phyloP scores from a whole-genome alignment of 352 stramenopile species.

The Halophytophthora polymorphica region DNA sequence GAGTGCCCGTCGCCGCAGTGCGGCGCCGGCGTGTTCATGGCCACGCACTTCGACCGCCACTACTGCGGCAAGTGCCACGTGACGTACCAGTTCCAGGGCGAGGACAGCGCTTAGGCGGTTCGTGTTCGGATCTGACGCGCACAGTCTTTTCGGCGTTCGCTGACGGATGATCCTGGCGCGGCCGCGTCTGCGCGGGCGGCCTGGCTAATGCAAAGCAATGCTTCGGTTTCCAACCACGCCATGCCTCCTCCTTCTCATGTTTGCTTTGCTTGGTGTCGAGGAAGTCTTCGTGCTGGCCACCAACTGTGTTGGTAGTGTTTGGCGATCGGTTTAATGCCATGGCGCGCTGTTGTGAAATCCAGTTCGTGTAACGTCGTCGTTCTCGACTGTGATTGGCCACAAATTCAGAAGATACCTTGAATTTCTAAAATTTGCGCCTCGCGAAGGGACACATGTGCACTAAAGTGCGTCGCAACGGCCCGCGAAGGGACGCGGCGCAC shows the following conservation, averaged over 20 bases:
- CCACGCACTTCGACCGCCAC: constrained; percentile 98
- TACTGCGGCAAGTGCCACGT: constrained; percentile 99
- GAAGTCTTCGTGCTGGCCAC: neutral
- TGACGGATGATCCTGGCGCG: constrained; percentile 7
- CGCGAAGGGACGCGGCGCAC: no score
- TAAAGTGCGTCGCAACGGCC: no score
- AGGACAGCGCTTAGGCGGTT: constrained; percentile 61
- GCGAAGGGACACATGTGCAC: neutral
- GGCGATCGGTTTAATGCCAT: no score
- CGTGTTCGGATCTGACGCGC: constrained; percentile 6
- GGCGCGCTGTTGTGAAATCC: no score
- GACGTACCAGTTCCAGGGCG: constrained; percentile 92
- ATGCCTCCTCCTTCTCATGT: neutral
- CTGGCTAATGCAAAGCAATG: constrained; percentile 33
- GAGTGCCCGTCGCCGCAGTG: constrained; percentile 94
- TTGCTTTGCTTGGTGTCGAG: neutral
- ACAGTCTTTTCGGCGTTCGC: constrained; percentile 20
- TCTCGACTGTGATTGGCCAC: neutral
- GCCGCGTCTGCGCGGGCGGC: neutral
- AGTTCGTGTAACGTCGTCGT: neutral
- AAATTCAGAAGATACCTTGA: neutral
- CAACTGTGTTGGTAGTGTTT: no score
- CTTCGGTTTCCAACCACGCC: constrained; percentile 36
- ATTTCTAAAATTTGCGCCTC: neutral
- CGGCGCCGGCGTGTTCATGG: constrained; percentile 99